These are phyloP conservation scores for Hanseniaspora mollemarum DNA, from an alignment of 805 yeast species.

Conservation along the genomic window DNA sequence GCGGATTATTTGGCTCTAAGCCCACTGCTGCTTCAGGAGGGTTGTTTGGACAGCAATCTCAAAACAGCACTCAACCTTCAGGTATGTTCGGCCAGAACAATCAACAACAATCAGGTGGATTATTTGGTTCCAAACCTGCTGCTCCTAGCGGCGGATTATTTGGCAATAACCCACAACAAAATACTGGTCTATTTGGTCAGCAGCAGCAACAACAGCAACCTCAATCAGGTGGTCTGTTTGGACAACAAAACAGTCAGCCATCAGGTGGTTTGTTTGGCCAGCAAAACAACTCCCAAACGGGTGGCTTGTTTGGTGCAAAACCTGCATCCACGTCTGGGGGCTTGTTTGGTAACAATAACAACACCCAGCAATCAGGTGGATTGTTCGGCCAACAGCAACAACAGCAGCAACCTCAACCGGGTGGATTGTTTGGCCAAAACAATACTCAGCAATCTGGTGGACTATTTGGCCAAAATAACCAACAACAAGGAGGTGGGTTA, in stretches of 20 bases:
- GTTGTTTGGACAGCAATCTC: constrained; percentile 20
- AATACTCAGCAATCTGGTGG: constrained; percentile 20
- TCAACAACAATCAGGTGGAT: constrained; percentile 15
- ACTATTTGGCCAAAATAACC: constrained; percentile 19
- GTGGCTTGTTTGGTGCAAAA: constrained; percentile 35
- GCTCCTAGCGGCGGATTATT: constrained; percentile 26
- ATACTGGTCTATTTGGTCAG: constrained; percentile 2
- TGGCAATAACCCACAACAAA: constrained; percentile 25
- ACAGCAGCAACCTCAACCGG: constrained; percentile 22
- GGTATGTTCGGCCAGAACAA: constrained; percentile 23
- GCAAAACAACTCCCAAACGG: constrained; percentile 21
- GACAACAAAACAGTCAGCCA: constrained; percentile 22
- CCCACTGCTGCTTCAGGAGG: constrained; percentile 25
- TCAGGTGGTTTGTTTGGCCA: constrained; percentile 33
- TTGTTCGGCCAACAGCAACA: constrained; percentile 32
- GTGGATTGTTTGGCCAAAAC: constrained; percentile 27
- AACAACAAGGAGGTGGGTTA: constrained; percentile 27
- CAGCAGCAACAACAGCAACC: too few relatives aligned
- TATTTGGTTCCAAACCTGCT: constrained; percentile 20
- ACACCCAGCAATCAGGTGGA: constrained; percentile 27
- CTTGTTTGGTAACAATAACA: constrained; percentile 33
- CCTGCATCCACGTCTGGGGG: constrained; percentile 29
- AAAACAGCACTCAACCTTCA: constrained; percentile 19
- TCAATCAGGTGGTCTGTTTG: constrained; percentile 34
- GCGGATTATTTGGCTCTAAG: constrained; percentile 25